Evolutionary conservation across 352 stramenopile genomes (phyloP), one percentile per base, ranked within the genome.

Genomic region (Globisporangium cystogenes): DNA sequence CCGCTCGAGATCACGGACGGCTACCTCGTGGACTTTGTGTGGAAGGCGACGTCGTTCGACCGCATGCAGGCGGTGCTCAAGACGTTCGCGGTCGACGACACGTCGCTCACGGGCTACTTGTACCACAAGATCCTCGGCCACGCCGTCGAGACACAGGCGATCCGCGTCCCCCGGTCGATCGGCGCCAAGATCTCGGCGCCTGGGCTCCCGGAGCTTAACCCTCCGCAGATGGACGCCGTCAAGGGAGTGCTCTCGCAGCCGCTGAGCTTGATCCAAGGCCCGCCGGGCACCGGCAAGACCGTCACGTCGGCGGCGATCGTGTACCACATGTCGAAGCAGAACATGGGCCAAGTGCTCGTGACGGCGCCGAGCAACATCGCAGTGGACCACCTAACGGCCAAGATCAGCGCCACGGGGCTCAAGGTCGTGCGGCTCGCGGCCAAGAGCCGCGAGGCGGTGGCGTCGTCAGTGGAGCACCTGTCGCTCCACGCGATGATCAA

Each of bases 91-190:
- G 95, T 99, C 50, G 96, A 99, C 66, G 96, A 99, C 62, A 98
- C 95, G 18, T 98, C 90, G 57, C 79, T 99, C 0, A 99, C 94
- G 3, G 97, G 96, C 16, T 99, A 99, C 70, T 83, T 99, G 59
- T 99, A 99, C 74, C 95, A 99, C 74, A 98, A 97, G 68, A 90
- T 99, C 12, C 81, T 99, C 36, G 97, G 97, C 0, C 96, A 99
- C 67, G 86, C 96, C 21, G 96, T 99, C 6, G 93, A 98, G 51
- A 85, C 97, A 43, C 96, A 99, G 59, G 70, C 80, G 14, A 82
- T 99, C 23, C 76, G 80, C 10, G 69, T 86, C 39, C 77, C 70
- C 44, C 86, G 68, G 42, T 95, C 67, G 33, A 71, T 74, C 11
- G 88, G 66, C 33, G 74, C 74, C 12, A 75, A 79, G 18, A 81